phyloP scores from a whole-genome alignment of 2,329 filamentous ascomycete genomes.

The Xylaria sp. region DNA sequence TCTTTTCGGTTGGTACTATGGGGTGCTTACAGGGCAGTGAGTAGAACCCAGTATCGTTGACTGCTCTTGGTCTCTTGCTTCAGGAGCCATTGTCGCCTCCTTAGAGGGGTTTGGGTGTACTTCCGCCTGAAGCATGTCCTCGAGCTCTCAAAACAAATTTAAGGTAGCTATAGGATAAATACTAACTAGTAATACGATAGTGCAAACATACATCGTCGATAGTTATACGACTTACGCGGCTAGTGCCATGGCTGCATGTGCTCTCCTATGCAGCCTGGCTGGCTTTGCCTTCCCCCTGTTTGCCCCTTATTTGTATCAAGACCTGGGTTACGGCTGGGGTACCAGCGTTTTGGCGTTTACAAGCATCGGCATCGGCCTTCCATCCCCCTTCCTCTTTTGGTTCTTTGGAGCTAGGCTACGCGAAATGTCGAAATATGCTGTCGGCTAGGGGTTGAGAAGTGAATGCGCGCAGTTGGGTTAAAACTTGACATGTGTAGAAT shows the following conservation, averaged over 20 bases:
- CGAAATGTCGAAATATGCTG: conserved; percentile 22
- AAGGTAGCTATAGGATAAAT: too few species aligned
- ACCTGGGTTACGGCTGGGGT: conserved; percentile 46
- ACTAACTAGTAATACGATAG: too few species aligned
- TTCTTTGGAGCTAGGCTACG: conserved; percentile 36
- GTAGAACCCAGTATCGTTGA: too few species aligned
- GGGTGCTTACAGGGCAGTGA: conserved; percentile 23
- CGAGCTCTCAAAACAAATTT: too few species aligned
- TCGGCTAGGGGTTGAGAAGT: neutral
- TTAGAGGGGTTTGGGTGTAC: too few species aligned
- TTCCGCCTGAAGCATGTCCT: too few species aligned
- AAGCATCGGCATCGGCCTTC: conserved; percentile 50
- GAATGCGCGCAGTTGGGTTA: too few species aligned
- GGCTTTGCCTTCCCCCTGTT: conserved; percentile 53
- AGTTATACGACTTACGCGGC: conserved; percentile 40
- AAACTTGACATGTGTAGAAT: too few species aligned
- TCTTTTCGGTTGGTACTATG: conserved; percentile 39
- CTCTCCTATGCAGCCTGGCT: conserved; percentile 43
- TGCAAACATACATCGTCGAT: conserved; percentile 43
- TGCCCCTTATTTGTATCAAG: conserved; percentile 45
- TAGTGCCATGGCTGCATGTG: conserved; percentile 25
- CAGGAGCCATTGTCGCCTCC: too few species aligned
- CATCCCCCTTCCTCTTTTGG: conserved; percentile 46
- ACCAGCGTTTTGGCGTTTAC: conserved; percentile 48
- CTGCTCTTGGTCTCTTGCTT: too few species aligned